These are phyloP conservation scores for Yarrowia osloensis DNA, from an alignment of 805 yeast species.

Conservation along the genomic window DNA sequence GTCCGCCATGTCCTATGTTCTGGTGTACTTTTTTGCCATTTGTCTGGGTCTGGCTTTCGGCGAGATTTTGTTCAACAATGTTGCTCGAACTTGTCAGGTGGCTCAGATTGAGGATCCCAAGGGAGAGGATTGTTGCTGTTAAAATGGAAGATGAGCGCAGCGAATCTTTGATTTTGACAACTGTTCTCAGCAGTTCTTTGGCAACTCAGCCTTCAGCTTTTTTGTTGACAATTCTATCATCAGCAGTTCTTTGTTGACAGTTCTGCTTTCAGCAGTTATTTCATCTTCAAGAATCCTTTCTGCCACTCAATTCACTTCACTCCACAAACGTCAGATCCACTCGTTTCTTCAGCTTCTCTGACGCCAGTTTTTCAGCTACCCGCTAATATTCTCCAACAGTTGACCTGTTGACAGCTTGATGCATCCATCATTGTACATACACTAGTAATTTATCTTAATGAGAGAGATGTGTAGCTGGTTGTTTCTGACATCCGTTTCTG, in stretches of 20 bases:
- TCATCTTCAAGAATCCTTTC: too few relatives aligned
- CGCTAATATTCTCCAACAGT: not conserved
- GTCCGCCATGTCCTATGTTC: slow-evolving; percentile 28
- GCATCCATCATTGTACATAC: not conserved
- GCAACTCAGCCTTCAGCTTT: too few relatives aligned
- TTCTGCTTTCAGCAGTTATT: too few relatives aligned
- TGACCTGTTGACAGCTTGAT: not conserved
- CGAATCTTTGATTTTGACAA: too few relatives aligned
- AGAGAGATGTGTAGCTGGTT: not conserved
- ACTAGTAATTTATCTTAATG: not conserved
- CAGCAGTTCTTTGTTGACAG: too few relatives aligned
- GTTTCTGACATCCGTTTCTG: too few relatives aligned
- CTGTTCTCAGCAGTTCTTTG: too few relatives aligned
- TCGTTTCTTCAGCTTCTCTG: too few relatives aligned
- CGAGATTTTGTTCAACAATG: slow-evolving; percentile 14
- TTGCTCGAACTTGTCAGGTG: slow-evolving; percentile 11
- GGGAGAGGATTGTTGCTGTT: slow-evolving; percentile 28
- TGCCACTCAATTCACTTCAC: too few relatives aligned
- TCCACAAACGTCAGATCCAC: too few relatives aligned
- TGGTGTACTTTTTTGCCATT: slow-evolving; percentile 17
- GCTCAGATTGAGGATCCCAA: slow-evolving; percentile 21
- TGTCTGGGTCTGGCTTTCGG: slow-evolving; percentile 30
- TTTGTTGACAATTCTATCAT: too few relatives aligned
- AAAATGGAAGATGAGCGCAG: not conserved
- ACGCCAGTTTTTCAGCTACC: too few relatives aligned